phyloP scores from a whole-genome alignment of 2,329 filamentous ascomycete genomes.

The Endoconidiophora laricicola region DNA sequence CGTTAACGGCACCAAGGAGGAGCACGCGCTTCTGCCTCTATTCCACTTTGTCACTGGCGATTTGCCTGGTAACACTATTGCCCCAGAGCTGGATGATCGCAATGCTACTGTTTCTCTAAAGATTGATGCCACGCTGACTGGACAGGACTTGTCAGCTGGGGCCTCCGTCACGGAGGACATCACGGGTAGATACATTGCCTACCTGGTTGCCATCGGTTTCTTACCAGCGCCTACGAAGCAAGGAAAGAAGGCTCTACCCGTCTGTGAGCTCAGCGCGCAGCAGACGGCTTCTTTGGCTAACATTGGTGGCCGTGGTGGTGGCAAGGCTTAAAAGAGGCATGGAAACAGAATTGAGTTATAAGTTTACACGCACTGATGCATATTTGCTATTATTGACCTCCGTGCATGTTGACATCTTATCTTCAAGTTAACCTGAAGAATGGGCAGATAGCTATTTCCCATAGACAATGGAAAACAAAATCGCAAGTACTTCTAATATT shows the following conservation, averaged over 20 bases:
- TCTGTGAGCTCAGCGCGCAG: conserved; percentile 22
- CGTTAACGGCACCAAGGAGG: conserved; percentile 18
- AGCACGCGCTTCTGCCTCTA: conserved; percentile 36
- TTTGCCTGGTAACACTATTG: conserved; percentile 49
- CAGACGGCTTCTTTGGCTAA: conserved; percentile 11
- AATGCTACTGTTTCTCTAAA: conserved; percentile 43
- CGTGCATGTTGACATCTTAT: neutral
- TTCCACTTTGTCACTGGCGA: conserved; percentile 57
- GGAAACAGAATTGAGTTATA: no score
- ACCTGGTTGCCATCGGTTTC: conserved; percentile 42
- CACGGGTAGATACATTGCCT: conserved; percentile 43
- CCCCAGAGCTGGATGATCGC: conserved; percentile 47
- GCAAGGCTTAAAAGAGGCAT: conserved; percentile 6
- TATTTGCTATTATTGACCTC: neutral
- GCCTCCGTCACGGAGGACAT: conserved; percentile 38
- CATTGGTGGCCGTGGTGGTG: conserved; percentile 13
- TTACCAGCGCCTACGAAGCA: conserved; percentile 27
- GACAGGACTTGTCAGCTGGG: conserved; percentile 31
- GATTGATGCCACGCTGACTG: conserved; percentile 33
- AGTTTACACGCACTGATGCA: neutral
- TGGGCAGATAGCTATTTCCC: neutral
- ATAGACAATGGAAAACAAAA: neutral
- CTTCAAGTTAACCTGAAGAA: neutral
- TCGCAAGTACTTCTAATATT: no score
- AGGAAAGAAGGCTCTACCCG: conserved; percentile 26